Conservation (phyloP, 2,329 filamentous ascomycete species). For the Penicillium glabrum region DNA sequence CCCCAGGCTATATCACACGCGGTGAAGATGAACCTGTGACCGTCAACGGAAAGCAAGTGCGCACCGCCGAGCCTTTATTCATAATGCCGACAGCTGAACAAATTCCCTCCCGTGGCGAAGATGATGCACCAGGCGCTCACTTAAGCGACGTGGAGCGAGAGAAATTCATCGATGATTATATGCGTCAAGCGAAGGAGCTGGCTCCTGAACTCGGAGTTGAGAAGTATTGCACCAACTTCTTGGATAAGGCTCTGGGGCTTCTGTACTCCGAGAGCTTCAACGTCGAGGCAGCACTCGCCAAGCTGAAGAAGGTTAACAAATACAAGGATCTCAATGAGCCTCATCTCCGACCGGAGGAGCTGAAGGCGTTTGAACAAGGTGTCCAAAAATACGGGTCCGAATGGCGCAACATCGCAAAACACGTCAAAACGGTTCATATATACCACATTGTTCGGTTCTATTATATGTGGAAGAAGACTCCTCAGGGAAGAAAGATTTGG, state of each 20-base stretch:
- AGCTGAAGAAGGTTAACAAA: constrained; percentile 67
- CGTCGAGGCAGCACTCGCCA: constrained; percentile 66
- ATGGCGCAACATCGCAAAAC: constrained; percentile 75
- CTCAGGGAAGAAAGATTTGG: constrained; percentile 83
- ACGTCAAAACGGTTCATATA: constrained; percentile 75
- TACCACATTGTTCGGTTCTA: constrained; percentile 87
- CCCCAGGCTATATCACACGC: constrained; percentile 77
- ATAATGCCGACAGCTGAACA: constrained; percentile 64
- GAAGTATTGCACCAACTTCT: constrained; percentile 76
- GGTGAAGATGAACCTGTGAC: constrained; percentile 71
- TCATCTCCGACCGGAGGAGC: constrained; percentile 71
- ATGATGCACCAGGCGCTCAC: constrained; percentile 39
- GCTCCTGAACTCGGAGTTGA: constrained; percentile 69
- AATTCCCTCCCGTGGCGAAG: constrained; percentile 47
- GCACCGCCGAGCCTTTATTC: constrained; percentile 75
- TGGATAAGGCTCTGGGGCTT: constrained; percentile 77
- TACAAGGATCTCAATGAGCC: constrained; percentile 79
- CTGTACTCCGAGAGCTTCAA: constrained; percentile 73
- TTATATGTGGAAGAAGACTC: constrained; percentile 97
- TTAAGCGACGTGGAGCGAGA: constrained; percentile 46
- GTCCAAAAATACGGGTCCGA: constrained; percentile 90
- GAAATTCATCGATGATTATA: constrained; percentile 71
- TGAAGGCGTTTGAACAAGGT: constrained; percentile 89
- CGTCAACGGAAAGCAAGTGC: constrained; percentile 66
- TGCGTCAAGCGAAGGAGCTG: constrained; percentile 66